Base-by-base conservation (phyloP, 345 rosid genomes). In the Citrus sp. region DNA sequence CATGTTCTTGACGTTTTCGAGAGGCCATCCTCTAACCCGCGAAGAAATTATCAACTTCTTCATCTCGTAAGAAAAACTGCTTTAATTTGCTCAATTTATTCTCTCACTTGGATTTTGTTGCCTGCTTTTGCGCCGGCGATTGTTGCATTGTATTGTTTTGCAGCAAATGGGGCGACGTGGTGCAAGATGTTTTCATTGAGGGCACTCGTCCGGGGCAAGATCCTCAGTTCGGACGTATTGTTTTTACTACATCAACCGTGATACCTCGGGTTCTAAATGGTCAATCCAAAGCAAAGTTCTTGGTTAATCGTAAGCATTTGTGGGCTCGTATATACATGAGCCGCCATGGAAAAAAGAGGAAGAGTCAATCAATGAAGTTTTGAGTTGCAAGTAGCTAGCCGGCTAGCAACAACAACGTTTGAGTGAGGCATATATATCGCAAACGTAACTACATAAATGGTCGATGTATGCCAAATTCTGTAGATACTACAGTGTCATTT, bases 111-210 rank as follows among this genome's bases (percentile, higher is more conserved):
- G 51, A 46, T 46, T 46, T 46, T 46, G 51, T 46, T 46, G 51
- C 51, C 51, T 46, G 51, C 51, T 46, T 46, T 13, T 46, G 51
- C 16, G 51, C 51, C 4, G 51, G 51, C 18, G 16, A 46, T 46
- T 46, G 51, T 46, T 46, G 51, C 8, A 46, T 46, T 46, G 16
- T 46, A 6, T 28, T 3, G 5, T 63, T 34, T 58, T 68, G 58
- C 28, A 85, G 85, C 84, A 82, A 71, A 2, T 82, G 83, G 82
- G 87, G 85, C 24, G 82, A 78, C 32, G 83, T 80, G 34, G 85
- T 85, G 56, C 49, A 82, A 71, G 75, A 77, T 54, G 80, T 82
- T 9, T 42, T 42, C 9, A 66, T 77, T 16, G 83, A 82, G 51
- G 72, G 58, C 0, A 27, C 72, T 70, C 82, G 62, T 18, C 10